Base-by-base conservation (phyloP, 192 early-diverging fungal species). In the Neocallimastix lanati region DNA sequence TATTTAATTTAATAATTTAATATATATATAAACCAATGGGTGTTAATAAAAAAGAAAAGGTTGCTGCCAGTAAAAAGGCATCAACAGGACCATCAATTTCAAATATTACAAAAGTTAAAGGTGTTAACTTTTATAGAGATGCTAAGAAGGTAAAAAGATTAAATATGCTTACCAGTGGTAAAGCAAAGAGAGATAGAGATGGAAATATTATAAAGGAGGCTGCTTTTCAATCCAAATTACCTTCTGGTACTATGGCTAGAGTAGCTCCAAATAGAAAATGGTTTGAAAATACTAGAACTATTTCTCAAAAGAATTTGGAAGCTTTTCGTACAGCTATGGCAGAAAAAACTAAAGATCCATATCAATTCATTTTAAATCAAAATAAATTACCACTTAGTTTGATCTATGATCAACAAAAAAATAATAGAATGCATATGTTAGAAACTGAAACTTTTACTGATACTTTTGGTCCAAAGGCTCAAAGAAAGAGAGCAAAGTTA, bases 81-180 rank as follows among this genome's bases (percentile, higher is more conserved):
- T 7, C 40, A 50, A 50, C 40, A 14, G 40, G 40, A 21, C 40
- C 40, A 50, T 50, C 40, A 2, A 21, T 50, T 21, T 50, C 40
- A 21, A 50, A 50, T 13, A 21, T 50, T 50, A 50, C 40, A 4
- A 50, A 50, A 21, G 40, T 50, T 4, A 50, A 50, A 79, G 97
- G 97, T 77, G 95, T 96, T 83, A 99, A 99, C 89, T 99, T 98
- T 87, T 99, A 99, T 90, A 90, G 95, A 79, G 97, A 99, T 89
- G 93, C 92, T 77, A 95, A 95, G 84, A 94, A 96, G 83, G 91
- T 97, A 25, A 92, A 94, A 81, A 92, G 92, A 79, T 84, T 97
- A 82, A 96, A 97, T 83, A 94, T 99, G 92, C 89, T 96, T 80
- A 96, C 93, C 83, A 92, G 94, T 77, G 96, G 97, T 33, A 90